Percentiles rank a stretch among this genome's conserved stretches.
These are phyloP conservation scores for Apiospora kogelbergensis DNA, from an alignment of 2,329 filamentous ascomycete species.

Conservation along the genomic window DNA sequence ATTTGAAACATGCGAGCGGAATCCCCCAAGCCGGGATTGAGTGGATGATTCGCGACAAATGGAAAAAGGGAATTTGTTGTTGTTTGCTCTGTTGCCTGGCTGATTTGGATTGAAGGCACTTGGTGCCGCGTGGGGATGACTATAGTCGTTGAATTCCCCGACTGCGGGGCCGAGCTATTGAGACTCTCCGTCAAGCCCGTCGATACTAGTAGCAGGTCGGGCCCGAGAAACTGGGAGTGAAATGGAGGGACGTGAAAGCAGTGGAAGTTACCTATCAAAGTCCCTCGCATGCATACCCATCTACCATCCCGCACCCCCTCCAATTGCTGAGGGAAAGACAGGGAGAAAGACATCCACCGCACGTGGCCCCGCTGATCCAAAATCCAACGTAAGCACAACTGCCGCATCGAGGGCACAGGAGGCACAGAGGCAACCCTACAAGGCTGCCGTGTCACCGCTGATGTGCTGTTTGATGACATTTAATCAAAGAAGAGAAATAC, in stretches of 20 bases:
- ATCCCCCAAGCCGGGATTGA: neutral
- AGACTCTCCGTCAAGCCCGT: neutral
- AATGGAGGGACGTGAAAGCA: neutral
- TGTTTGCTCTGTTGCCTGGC: neutral
- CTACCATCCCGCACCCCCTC: neutral
- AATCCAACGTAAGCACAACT: slow-evolving; percentile 8
- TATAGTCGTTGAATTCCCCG: neutral
- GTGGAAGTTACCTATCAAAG: neutral
- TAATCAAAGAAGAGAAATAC: neutral
- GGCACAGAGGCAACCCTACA: neutral
- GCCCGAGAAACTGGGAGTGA: neutral
- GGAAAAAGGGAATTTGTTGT: neutral
- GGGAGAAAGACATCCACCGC: neutral
- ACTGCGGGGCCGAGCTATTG: neutral
- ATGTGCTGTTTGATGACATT: neutral
- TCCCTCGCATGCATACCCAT: neutral
- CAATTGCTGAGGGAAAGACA: neutral
- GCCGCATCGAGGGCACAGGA: neutral
- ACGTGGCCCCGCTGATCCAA: neutral
- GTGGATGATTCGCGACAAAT: neutral
- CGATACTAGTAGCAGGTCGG: neutral
- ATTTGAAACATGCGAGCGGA: neutral
- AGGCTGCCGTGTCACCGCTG: neutral
- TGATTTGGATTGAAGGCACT: neutral
- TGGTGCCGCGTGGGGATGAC: neutral